Evolutionary conservation across 257 asterid genomes (phyloP), one percentile per base, ranked within the genome.

Genomic region (Asclepias syriaca): DNA sequence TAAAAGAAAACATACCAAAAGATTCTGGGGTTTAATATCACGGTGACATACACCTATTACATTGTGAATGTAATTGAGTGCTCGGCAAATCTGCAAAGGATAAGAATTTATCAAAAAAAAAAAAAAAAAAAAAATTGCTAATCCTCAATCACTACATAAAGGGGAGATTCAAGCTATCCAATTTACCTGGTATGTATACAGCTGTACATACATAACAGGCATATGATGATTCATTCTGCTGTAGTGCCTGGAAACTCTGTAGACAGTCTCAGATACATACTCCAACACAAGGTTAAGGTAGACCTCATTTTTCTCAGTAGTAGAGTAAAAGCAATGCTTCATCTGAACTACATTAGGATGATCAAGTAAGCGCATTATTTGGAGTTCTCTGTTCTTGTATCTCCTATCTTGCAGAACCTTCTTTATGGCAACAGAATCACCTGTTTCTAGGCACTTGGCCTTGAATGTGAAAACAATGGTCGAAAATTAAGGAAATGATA

Each of bases 11-110:
- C 90, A 59, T 80, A 93, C 98, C 97, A 93, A 81, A 53, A 93
- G 84, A 82, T 93, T 93, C 65, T 93, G 98, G 8, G 98, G 97
- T 75, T 93, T 93, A 79, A 93, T 93, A 84, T 93, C 98, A 49
- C 98, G 95, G 73, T 93, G 98, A 73, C 98, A 91, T 10, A 89
- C 91, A 51, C 95, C 88, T 55, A 89, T 80, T 46, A 92, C 92
- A 73, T 81, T 71, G 78, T 93, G 97, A 50, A 89, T 81, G 79
- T 91, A 93, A 79, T 87, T 88, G 49, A 91, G 81, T 3, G 96
- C 92, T 32, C 98, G 91, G 70, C 90, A 93, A 29, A 93, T 93
- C 98, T 93, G 86, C 81, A 75, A 40, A 24, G 49, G 37, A 68
- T 15, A 60, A 71, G 71, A 24, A 24, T 0, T 24, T 24, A 24